A percentile compares a stretch with the other conserved stretches of the same genome.
These are phyloP conservation scores for Aspergillus japonicus DNA, from an alignment of 2,329 filamentous ascomycete species.

Conservation along the genomic window DNA sequence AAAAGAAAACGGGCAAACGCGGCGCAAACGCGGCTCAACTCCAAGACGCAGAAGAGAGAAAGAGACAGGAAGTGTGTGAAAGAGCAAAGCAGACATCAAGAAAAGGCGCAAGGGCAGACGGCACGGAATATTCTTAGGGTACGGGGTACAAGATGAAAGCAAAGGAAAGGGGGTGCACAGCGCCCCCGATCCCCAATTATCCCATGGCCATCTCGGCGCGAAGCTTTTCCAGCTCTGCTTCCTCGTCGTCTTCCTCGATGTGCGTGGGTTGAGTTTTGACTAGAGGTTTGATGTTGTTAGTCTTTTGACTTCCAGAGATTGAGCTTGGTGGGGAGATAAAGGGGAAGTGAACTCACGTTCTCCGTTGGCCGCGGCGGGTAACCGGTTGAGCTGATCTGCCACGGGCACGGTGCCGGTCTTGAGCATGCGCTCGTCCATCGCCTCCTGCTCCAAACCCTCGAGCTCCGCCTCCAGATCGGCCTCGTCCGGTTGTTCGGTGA, in stretches of 20 bases:
- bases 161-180: neutral
- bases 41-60: neutral
- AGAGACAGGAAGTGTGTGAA: neutral
- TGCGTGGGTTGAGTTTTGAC: conserved; percentile 50
- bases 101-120: neutral
- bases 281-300: conserved; percentile 21
- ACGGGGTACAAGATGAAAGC: neutral
- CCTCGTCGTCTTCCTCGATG: conserved; percentile 85
- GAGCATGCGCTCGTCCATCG: conserved; percentile 90
- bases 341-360: conserved; percentile 62
- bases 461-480: conserved; percentile 82
- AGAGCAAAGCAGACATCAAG: neutral
- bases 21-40: conserved; percentile 4
- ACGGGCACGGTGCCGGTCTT: conserved; percentile 83
- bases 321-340: neutral
- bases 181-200: conserved; percentile 16
- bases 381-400: conserved; percentile 69
- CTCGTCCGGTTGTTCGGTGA: conserved; percentile 75
- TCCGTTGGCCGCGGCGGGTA: conserved; percentile 72
- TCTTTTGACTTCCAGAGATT: neutral
- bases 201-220: conserved; percentile 98
- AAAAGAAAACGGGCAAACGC: neutral
- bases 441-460: conserved; percentile 83
- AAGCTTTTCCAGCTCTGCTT: conserved; percentile 87
- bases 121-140: neutral